Base-by-base conservation (phyloP, 2,329 filamentous ascomycete species). In the Aspergillus sp. region DNA sequence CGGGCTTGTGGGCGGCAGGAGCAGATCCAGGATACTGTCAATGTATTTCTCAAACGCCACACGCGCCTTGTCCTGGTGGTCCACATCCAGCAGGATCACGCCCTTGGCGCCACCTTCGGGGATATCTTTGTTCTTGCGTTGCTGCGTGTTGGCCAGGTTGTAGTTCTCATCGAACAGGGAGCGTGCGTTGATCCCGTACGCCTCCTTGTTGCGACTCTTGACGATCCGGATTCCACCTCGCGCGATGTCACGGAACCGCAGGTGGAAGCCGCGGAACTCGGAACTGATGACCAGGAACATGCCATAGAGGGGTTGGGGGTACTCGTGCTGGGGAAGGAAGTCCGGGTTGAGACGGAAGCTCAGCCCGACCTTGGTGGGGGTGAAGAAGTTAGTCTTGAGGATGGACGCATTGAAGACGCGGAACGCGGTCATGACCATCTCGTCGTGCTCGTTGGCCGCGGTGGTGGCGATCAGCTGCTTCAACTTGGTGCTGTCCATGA, bases 31-130 rank as follows among this genome's bases (percentile, higher is more conserved):
- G 61, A 98, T 96, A 66, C 88, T 94, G 74, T 98, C 93, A 61
- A 98, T 98, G 73, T 98, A 98, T 76, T 98, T 98, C 74, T 98
- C 91, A 59, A 98, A 98, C 2, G 93, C 91, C 52, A 94, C 89
- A 42, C 79, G 80, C 12, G 85, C 85, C 73, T 91, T 94, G 69
- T 96, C 88, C 70, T 98, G 93, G 70, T 96, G 89, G 65, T 90
- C 85, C 52, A 88, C 82, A 67, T 98, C 91, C 36, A 98, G 81
- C 41, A 98, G 79, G 50, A 98, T 91, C 48, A 98, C 93, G 73
- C 93, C 93, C 75, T 98, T 98, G 60, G 91, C 94, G 46, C 93
- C 93, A 54, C 93, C 93, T 73, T 98, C 93, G 2, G 93, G 93
- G 44, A 98, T 98, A 62, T 98, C 93, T 76, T 98, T 98, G 79